A percentile compares a stretch with the other conserved stretches of the same genome.
phyloP scores from a whole-genome alignment of 2,329 filamentous ascomycete genomes.

The Ophiostoma novo-ulmi region DNA sequence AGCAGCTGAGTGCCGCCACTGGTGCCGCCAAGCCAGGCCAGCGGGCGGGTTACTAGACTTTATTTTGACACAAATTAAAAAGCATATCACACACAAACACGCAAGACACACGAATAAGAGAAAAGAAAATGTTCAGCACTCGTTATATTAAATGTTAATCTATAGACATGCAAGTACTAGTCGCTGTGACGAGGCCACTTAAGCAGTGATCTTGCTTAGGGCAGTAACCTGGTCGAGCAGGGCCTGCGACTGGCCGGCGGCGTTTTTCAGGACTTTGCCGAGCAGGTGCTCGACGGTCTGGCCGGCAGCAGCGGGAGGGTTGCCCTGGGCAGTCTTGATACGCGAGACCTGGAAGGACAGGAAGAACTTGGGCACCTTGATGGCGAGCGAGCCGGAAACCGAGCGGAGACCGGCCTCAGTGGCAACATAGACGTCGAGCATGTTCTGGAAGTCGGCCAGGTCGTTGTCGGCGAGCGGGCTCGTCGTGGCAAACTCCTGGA shows the following conservation, averaged over 20 bases:
- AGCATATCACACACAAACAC: background rate
- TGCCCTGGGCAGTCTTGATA: conserved; percentile 56
- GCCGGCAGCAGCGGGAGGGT: conserved; percentile 46
- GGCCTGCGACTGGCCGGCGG: conserved; percentile 43
- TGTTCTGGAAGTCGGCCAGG: conserved; percentile 48
- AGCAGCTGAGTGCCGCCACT: conserved; percentile 33
- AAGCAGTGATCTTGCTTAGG: conserved; percentile 33
- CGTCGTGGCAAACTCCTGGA: conserved; percentile 49
- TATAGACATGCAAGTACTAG: background rate
- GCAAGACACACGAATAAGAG: background rate
- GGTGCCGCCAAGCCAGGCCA: conserved; percentile 25
- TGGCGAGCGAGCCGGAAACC: conserved; percentile 47
- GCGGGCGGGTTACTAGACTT: conserved; percentile 2
- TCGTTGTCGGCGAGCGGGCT: conserved; percentile 45
- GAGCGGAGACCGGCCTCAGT: conserved; percentile 56
- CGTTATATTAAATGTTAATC: background rate
- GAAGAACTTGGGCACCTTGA: conserved; percentile 62
- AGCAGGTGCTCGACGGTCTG: conserved; percentile 52
- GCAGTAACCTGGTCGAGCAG: conserved; percentile 50
- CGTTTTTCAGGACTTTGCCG: conserved; percentile 55
- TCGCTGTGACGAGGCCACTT: background rate
- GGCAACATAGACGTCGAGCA: conserved; percentile 53
- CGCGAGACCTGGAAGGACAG: conserved; percentile 54
- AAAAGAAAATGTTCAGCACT: conserved; percentile 4
- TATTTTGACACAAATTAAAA: background rate